Evolutionary conservation across 805 yeast genomes (phyloP).

Genomic region (Yamadazyma scolyti): DNA sequence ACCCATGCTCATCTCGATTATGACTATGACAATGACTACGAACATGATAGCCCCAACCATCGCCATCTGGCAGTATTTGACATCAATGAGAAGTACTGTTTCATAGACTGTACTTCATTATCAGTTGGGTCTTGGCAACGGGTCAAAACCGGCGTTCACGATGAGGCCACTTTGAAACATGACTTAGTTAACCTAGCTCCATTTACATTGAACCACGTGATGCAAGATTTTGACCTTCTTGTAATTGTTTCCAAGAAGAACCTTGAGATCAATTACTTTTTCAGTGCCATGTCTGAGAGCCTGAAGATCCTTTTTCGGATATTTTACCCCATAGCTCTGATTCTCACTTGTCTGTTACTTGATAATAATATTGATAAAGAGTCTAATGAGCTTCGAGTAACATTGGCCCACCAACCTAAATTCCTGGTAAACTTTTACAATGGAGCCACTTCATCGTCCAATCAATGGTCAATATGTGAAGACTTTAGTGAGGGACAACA

Average conservation of each 20-base stretch:
- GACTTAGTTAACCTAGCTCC: conserved; percentile 65
- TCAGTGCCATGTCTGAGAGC: conserved; percentile 66
- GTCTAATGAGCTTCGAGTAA: conserved; percentile 45
- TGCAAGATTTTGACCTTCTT: conserved; percentile 67
- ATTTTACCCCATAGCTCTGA: conserved; percentile 63
- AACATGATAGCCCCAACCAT: too few relatives aligned
- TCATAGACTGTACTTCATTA: conserved; percentile 63
- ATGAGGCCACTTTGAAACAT: conserved; percentile 37
- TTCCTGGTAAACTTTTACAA: conserved; percentile 73
- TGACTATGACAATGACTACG: conserved; percentile 9
- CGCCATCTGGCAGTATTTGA: conserved; percentile 33
- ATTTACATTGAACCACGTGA: conserved; percentile 54
- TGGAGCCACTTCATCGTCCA: conserved; percentile 47
- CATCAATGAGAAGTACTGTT: conserved; percentile 60
- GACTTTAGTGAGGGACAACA: conserved; percentile 84
- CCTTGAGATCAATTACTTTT: conserved; percentile 72
- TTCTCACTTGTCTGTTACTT: conserved; percentile 54
- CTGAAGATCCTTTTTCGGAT: conserved; percentile 69
- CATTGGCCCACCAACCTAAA: conserved; percentile 60
- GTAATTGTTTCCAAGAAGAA: conserved; percentile 70
- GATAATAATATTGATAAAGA: conserved; percentile 42
- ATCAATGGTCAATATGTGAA: conserved; percentile 79
- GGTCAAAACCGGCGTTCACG: conserved; percentile 58
- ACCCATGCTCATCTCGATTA: conserved; percentile 11
- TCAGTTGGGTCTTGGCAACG: conserved; percentile 83